These are phyloP conservation scores for Metschnikowia gelsemii DNA, from an alignment of 805 yeast species.

Conservation along the genomic window DNA sequence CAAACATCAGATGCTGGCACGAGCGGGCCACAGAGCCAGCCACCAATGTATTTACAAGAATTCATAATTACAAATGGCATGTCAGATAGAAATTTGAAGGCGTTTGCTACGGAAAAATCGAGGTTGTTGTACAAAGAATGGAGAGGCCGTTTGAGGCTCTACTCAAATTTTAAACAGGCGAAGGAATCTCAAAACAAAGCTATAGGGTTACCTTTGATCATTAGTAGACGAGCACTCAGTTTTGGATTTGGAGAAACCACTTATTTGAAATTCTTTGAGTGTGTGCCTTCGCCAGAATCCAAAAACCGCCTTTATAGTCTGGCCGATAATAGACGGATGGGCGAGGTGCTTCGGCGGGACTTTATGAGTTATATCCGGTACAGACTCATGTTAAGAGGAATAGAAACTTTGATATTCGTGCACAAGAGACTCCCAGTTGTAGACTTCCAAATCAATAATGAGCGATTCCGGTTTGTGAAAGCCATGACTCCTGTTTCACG, in stretches of 20 bases:
- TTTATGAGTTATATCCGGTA: constrained; percentile 15
- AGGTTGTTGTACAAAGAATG: constrained; percentile 13
- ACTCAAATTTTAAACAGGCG: constrained; percentile 11
- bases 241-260: constrained; percentile 14
- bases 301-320: constrained; percentile 13
- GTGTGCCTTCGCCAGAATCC: constrained; percentile 16
- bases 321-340: constrained; percentile 13
- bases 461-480: constrained; percentile 15
- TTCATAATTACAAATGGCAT: constrained; percentile 13
- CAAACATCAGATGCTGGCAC: too few species aligned
- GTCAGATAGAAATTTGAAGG: constrained; percentile 9
- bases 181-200: constrained; percentile 15
- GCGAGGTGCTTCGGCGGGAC: constrained; percentile 11
- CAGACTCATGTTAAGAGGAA: constrained; percentile 12
- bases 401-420: constrained; percentile 9
- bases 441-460: constrained; percentile 13
- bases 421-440: constrained; percentile 15
- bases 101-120: constrained; percentile 13
- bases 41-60: constrained; percentile 9
- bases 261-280: constrained; percentile 11
- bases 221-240: constrained; percentile 7
- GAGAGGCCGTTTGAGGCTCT: background rate
- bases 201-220: constrained; percentile 16
- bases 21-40: too few species aligned
- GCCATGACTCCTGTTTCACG: background rate